These are phyloP conservation scores for Carnegiea gigantea DNA, from an alignment of 179 eudicot species.

Conservation along the genomic window DNA sequence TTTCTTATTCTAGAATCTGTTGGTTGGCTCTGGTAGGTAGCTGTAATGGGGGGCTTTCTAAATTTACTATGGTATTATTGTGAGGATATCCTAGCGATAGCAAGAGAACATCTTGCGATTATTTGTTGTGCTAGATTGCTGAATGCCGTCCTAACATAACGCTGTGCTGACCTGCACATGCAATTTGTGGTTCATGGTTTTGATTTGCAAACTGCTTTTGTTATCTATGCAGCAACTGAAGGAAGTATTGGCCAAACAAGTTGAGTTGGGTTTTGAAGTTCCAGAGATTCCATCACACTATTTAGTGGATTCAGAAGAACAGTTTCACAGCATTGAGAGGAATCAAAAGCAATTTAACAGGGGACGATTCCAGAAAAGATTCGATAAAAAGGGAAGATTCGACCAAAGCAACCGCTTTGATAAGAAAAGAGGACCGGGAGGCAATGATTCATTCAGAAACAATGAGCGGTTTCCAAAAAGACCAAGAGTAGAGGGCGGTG, in stretches of 20 bases:
- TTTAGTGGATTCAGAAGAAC: slow-evolving; percentile 54
- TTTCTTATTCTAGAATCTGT: too few relatives aligned
- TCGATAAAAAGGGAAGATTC: slow-evolving; percentile 50
- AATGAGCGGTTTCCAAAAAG: slow-evolving; percentile 31
- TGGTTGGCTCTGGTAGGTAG: too few relatives aligned
- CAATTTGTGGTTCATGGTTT: background rate
- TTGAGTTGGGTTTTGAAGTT: slow-evolving; percentile 87
- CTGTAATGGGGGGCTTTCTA: too few relatives aligned
- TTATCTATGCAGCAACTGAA: slow-evolving; percentile 74
- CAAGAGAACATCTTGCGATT: background rate
- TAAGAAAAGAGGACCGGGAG: slow-evolving; percentile 33
- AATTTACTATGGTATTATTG: too few relatives aligned
- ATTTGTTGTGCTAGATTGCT: background rate
- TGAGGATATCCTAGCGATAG: too few relatives aligned
- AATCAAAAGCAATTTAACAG: slow-evolving; percentile 30
- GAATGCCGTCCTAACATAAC: background rate
- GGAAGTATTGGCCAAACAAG: slow-evolving; percentile 84
- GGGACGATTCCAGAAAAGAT: slow-evolving; percentile 53
- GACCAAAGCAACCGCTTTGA: slow-evolving; percentile 33
- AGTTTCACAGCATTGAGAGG: slow-evolving; percentile 32
- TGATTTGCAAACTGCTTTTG: slow-evolving; percentile 7
- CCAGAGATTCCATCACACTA: slow-evolving; percentile 87
- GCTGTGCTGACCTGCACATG: background rate
- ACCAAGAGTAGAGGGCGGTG: slow-evolving; percentile 23
- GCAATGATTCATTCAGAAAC: slow-evolving; percentile 29